phyloP scores from a whole-genome alignment of 208 protist species.

The Herpetomonas samuelpessoai region DNA sequence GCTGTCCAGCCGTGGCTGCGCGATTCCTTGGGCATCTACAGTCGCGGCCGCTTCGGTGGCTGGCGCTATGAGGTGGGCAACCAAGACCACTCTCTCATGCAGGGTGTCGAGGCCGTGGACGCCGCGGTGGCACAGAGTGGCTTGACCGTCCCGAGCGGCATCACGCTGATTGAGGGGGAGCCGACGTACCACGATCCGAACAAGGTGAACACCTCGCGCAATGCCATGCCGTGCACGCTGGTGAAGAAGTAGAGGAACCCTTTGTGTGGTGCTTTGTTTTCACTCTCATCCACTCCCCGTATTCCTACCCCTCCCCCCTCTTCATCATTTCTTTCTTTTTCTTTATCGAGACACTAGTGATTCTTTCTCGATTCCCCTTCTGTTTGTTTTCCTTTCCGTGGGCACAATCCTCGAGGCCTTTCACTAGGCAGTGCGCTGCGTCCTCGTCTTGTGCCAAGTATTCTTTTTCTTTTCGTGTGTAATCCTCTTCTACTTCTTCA shows the following conservation, averaged over 20 bases:
- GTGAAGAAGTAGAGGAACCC: constrained; percentile 1
- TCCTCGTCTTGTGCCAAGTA: no score
- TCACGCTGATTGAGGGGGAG: background rate
- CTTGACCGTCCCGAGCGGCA: background rate
- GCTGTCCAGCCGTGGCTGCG: constrained; percentile 35
- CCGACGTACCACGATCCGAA: constrained; percentile 16
- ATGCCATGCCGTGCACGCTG: constrained; percentile 25
- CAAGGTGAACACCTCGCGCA: constrained; percentile 35
- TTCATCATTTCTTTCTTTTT: constrained; percentile 11
- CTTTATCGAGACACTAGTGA: no score
- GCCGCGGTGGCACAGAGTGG: background rate
- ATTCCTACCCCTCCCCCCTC: background rate
- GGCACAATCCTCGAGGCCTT: no score
- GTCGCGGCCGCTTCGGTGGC: constrained; percentile 59
- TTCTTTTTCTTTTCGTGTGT: no score
- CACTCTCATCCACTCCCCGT: background rate
- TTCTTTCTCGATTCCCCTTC: no score
- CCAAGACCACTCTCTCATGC: constrained; percentile 67
- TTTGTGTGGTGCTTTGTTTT: background rate
- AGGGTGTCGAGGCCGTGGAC: constrained; percentile 66
- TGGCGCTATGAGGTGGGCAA: constrained; percentile 80
- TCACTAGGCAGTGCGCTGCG: no score
- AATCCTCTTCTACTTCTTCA: no score
- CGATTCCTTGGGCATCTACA: constrained; percentile 42
- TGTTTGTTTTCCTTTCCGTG: no score